Base-by-base conservation (phyloP, 495 filamentous ascomycete genomes). In the Chaetomium fimeti region DNA sequence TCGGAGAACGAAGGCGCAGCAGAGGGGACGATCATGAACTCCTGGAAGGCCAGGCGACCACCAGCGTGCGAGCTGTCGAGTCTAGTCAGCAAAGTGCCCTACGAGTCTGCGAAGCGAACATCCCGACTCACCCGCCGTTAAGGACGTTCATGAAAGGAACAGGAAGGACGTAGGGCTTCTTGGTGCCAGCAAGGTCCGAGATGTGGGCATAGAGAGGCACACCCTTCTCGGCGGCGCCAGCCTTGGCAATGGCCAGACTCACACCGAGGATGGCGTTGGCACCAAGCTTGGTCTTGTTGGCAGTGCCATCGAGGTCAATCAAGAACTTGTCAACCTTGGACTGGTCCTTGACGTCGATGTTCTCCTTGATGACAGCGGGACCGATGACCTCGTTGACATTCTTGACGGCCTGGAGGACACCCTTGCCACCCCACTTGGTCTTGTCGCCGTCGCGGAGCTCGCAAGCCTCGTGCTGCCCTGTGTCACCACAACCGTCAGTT, bases 141-240 rank as follows among this genome's bases (percentile, higher is more conserved):
- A 99, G 86, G 75, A 99, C 95, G 83, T 99, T 99, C 92, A 92
- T 91, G 90, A 99, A 99, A 67, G 95, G 95, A 62, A 99, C 95
- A 60, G 95, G 95, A 13, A 99, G 89, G 65, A 99, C 95, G 74
- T 96, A 99, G 73, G 95, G 95, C 89, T 99, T 97, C 89, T 98
- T 97, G 78, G 94, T 98, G 68, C 92, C 94, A 63, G 95, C 92
- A 70, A 99, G 90, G 79, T 98, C 95, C 74, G 94, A 97, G 77
- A 99, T 88, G 82, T 99, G 95, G 69, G 90, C 91, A 77, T 98
- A 99, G 67, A 99, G 90, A 68, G 95, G 95, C 62, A 99, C 89
- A 69, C 88, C 87, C 87, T 99, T 99, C 89, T 97, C 92, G 75
- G 94, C 94, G 73, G 94, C 94, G 70, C 91, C 94, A 68, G 95